Base-by-base conservation (phyloP, 345 rosid species). In the Camelina hispida region DNA sequence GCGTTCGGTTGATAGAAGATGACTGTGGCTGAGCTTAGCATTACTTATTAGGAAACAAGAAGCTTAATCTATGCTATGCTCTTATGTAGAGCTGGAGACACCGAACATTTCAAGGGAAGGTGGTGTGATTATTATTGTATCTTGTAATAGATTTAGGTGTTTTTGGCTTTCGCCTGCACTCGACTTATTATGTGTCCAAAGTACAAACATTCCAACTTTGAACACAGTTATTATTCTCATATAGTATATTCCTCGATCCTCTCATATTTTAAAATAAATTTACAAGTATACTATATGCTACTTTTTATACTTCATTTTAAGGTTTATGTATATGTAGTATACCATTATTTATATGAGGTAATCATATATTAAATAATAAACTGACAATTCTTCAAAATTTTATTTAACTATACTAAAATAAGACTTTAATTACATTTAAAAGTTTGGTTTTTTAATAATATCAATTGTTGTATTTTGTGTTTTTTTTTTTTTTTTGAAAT, bases 31-130 rank as follows among this genome's bases (percentile, higher is more conserved):
- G 40, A 61, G 54, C 47, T 42, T 63, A 42, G 22, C 20, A 64
- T 64, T 54, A 20, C 4, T 73, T 62, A 25, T 54, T 2, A 18
- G 23, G 46, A 43, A 32, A 44, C n/a, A 53, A 63, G 70, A 63
- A 53, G 10, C 65, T 18, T 65, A 55, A 4, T 44, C 6, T 20
- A 20, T 20, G 22, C 22, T 20, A 20, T 73, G 14, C 56, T 73
- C 38, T 44, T 64, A 54, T 42, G 44, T 64, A 48, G 47, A 63
- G 77, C 71, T 73, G 65, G 77, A 73, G n/a, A 22, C 65, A 55
- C 64, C 55, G 20, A 54, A 42, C 46, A 63, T 14, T 60, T 72
- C 0, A 10, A 47, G 37, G 54, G 38, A 53, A 20, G 22, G 1
- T 0, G 42, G 30, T 70, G 50, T 62, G 23, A 42, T 62, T 63